These are phyloP conservation scores for Cladorrhinum samala DNA, from an alignment of 495 filamentous ascomycete species.

Conservation along the genomic window DNA sequence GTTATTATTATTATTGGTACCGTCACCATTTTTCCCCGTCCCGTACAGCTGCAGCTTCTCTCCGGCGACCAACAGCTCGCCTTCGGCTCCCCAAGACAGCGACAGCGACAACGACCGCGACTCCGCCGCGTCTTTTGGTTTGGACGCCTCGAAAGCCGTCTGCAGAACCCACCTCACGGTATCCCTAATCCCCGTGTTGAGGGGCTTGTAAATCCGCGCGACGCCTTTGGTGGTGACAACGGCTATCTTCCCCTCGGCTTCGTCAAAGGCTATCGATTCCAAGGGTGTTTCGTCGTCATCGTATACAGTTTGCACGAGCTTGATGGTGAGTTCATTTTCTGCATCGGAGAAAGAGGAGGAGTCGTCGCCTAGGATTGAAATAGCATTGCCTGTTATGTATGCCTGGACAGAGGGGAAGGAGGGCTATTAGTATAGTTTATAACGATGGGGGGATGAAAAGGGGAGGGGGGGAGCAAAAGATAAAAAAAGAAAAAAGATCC, in stretches of 20 bases:
- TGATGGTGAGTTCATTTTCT: no score
- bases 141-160: conserved; percentile 31
- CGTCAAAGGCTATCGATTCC: conserved; percentile 70
- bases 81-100: conserved; percentile 78
- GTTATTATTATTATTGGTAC: no score
- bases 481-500: neutral
- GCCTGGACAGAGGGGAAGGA: conserved; percentile 41
- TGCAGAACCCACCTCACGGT: conserved; percentile 51
- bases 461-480: conserved; percentile 16
- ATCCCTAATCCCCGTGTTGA: conserved; percentile 53
- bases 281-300: conserved; percentile 67
- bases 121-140: conserved; percentile 20
- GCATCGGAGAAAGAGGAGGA: no score
- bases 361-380: conserved; percentile 72
- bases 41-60: conserved; percentile 66
- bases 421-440: neutral
- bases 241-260: conserved; percentile 80
- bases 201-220: conserved; percentile 73
- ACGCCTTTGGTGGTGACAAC: conserved; percentile 51
- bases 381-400: conserved; percentile 83
- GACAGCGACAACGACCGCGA: no score
- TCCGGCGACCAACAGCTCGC: conserved; percentile 76
- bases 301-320: conserved; percentile 89
- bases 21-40: conserved; percentile 28
- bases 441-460: no score